A percentile compares a stretch with the other conserved stretches of the same genome.
These are phyloP conservation scores for Metahyphopichia silvanorum DNA, from an alignment of 805 yeast species.

Conservation along the genomic window DNA sequence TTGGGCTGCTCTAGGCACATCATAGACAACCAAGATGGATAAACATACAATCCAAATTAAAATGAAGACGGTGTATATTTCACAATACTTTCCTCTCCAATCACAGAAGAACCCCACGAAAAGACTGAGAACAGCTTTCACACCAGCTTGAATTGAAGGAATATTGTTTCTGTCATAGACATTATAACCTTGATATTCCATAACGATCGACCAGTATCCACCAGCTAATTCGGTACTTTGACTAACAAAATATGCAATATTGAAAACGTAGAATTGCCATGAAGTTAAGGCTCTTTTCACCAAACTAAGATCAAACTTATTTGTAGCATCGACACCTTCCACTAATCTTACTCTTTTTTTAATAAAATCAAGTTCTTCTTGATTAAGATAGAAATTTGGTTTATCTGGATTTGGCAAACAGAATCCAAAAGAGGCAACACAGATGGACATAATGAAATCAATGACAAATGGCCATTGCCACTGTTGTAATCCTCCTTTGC, in stretches of 20 bases:
- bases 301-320: conserved; percentile 3
- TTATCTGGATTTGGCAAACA: conserved; percentile 52
- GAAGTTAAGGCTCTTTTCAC: conserved; percentile 29
- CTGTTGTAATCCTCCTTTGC: conserved; percentile 1
- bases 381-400: conserved; percentile 30
- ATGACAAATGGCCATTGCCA: conserved; percentile 42
- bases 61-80: conserved; percentile 1
- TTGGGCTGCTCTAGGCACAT: conserved; percentile 4
- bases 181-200: conserved; percentile 3
- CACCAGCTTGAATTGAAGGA: conserved; percentile 4
- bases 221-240: conserved; percentile 48
- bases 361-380: conserved; percentile 41
- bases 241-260: conserved; percentile 49
- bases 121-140: conserved; percentile 3
- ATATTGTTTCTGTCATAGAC: conserved; percentile 4
- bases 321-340: background rate
- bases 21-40: conserved; percentile 2
- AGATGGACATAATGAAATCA: conserved; percentile 51
- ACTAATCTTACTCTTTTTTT: background rate
- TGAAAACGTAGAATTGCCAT: conserved; percentile 59
- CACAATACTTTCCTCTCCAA: conserved; percentile 3
- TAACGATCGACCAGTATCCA: conserved; percentile 30
- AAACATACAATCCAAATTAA: conserved; percentile 3
- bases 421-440: conserved; percentile 49
- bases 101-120: conserved; percentile 3